These are phyloP conservation scores for Lyophyllum decastes DNA, from an alignment of 768 basidiomycete genomes.

Conservation along the genomic window DNA sequence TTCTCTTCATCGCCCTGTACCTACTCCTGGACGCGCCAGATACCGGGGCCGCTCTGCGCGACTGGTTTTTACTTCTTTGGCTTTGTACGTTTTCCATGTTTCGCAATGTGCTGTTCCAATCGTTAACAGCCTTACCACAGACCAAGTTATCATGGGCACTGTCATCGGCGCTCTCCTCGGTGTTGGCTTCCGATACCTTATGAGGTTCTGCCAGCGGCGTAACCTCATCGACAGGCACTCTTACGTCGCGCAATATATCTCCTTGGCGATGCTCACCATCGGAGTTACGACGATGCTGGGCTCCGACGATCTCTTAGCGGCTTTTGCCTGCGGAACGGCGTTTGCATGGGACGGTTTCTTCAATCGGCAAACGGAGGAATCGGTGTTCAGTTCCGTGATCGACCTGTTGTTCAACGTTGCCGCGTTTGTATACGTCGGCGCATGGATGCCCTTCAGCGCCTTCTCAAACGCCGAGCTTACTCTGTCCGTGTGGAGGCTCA, in stretches of 20 bases:
- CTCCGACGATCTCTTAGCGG: slow-evolving; percentile 91
- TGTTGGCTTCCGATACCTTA: slow-evolving; percentile 79
- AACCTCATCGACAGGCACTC: slow-evolving; percentile 93
- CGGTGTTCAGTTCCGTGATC: slow-evolving; percentile 94
- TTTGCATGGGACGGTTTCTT: slow-evolving; percentile 98
- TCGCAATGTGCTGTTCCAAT: neutral
- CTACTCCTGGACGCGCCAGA: slow-evolving; percentile 67
- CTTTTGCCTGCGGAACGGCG: slow-evolving; percentile 92
- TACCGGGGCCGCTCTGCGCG: slow-evolving; percentile 65
- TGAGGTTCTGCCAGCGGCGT: slow-evolving; percentile 89
- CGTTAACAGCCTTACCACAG: slow-evolving; percentile 37
- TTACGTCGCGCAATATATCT: slow-evolving; percentile 89
- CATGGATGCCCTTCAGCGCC: slow-evolving; percentile 91
- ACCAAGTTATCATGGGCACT: slow-evolving; percentile 76
- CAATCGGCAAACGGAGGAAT: slow-evolving; percentile 91
- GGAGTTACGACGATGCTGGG: slow-evolving; percentile 86
- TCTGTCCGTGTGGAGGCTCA: slow-evolving; percentile 79
- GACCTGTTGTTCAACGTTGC: slow-evolving; percentile 95
- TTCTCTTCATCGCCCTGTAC: slow-evolving; percentile 88
- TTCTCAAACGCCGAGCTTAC: slow-evolving; percentile 70
- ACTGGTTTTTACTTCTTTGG: slow-evolving; percentile 91
- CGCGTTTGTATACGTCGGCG: slow-evolving; percentile 94
- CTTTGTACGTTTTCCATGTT: slow-evolving; percentile 56
- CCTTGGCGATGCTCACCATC: slow-evolving; percentile 80
- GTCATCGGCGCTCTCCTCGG: slow-evolving; percentile 78